Base-by-base conservation (phyloP, 2,329 filamentous ascomycete genomes). In the Xylaria sp. region DNA sequence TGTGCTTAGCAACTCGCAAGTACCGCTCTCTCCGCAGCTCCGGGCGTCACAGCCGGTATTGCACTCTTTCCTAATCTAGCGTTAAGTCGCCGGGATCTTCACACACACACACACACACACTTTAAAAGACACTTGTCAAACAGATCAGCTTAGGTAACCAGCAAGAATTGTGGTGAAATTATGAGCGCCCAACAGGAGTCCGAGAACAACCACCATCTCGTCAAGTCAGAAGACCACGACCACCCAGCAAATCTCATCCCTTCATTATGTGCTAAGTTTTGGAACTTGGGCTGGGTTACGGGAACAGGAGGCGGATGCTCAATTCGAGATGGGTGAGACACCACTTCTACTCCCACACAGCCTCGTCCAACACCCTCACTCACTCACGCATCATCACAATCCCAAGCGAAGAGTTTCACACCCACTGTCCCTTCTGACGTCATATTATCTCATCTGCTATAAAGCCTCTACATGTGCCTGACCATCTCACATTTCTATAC, bases 171-270 rank as follows among this genome's bases (percentile, higher is more conserved):
- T n/a, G 43, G 36, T 25, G 39, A n/a, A 53, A 59, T 25, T 18
- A 70, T 70, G 68, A 60, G 53, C 53, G 25, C n/a, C 46, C 60
- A 65, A 48, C 48, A 68, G 32, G 43, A 66, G n/a, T 52, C 48
- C 13, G 70, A 76, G 55, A 78, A 79, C 15, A 83, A 85, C 73
- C 84, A 90, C 77, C 81, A 86, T 72, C 85, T 91, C 70, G 82
- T 91, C 78, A 81, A 81, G 45, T 91, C 89, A 12, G 77, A 82
- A 34, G 89, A 97, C 78, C 90, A 92, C 5, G 84, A 93, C 68
- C 96, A 99, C 81, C 96, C 96, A 25, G 94, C 96, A 73, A 99
- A 99, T 82, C 87, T 97, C 75, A 97, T 97, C 73, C 96, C 94
- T 71, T 91, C 92, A 56, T 87, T 99, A 57, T 99, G 96, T 83